Conservation (phyloP, 2,329 filamentous ascomycete genomes). For the Penicillium sp. region DNA sequence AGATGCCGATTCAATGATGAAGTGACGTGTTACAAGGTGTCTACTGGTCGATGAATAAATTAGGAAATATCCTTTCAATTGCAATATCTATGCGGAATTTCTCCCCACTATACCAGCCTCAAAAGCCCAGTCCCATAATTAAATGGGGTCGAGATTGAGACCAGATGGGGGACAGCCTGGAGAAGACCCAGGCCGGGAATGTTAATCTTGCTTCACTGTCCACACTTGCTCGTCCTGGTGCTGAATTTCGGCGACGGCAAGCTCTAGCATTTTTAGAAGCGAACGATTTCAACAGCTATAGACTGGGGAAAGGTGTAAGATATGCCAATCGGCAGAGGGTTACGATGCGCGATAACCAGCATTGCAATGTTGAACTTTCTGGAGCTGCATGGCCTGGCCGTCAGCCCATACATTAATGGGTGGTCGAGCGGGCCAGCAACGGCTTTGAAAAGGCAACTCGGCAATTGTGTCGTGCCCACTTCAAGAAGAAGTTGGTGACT, state of each 20-base stretch:
- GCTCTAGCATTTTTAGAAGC: conserved; percentile 55
- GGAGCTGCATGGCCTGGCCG: neutral
- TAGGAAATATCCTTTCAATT: neutral
- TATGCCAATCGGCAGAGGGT: neutral
- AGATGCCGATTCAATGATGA: conserved; percentile 36
- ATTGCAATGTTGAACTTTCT: neutral
- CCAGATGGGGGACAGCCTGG: conserved; percentile 35
- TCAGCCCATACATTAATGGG: conserved; percentile 17
- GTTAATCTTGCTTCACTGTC: conserved; percentile 54
- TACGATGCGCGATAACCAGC: neutral
- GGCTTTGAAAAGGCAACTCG: neutral
- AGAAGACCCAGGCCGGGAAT: conserved; percentile 24
- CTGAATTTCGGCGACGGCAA: conserved; percentile 46
- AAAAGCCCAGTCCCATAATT: conserved; percentile 43
- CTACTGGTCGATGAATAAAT: neutral
- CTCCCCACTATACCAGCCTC: conserved; percentile 40
- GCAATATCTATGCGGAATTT: conserved; percentile 28
- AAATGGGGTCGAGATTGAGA: conserved; percentile 43
- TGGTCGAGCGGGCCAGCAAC: conserved; percentile 1
- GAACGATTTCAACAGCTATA: conserved; percentile 9
- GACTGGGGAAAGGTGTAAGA: neutral
- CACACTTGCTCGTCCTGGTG: conserved; percentile 52
- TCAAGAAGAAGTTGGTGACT: neutral
- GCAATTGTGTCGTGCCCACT: neutral
- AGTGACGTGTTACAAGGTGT: neutral